Evolutionary conservation across 768 basidiomycete genomes (phyloP), one percentile per base, ranked within the genome.

Genomic region (Pisolithus sp.): DNA sequence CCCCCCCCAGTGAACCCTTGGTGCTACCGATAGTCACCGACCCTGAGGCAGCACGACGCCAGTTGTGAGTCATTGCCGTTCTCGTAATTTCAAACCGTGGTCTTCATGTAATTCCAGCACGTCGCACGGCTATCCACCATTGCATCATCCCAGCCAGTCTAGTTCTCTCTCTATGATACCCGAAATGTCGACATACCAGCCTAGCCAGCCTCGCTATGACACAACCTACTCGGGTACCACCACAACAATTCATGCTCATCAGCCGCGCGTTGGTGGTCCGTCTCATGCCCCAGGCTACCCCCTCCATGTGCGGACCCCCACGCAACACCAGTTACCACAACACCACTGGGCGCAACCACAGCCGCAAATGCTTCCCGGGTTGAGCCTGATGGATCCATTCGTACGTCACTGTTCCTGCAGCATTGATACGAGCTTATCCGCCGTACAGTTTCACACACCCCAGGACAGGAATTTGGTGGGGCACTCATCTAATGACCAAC

Each of bases 331-430:
- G 48, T 62, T 73, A 51, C 60, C 50, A n/a, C 66, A 50, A 9
- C 71, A 71, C 46, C 80, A 82, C 48, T 85, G 83, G 83, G 71
- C 72, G 46, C 71, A 76, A n/a, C 62, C 76, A 47, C 71, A 76
- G n/a, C 62, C 76, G 37, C 66, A 67, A 17, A 62, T 76, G 54
- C 59, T 75, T 50, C 64, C 73, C 24, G 71, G 77, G 18, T 57
- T 76, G 47, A 78, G 83, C 57, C 72, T 78, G 13, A 73, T 83
- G 62, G 82, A 87, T 43, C 66, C 83, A 51, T 88, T 80, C 65
- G 87, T 89, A 67, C 72, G 84, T 71, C 5, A 21, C 48, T 43
- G 13, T 47, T 38, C 31, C 48, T 44, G 18, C 2, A 36, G 48
- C 50, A 41, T 45, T 52, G 43, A 21, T 48, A 4, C 21, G 23